Percentiles rank a stretch among this genome's conserved stretches.
phyloP scores from a whole-genome alignment of 2,329 filamentous ascomycete genomes.

The Scedosporium boydii region DNA sequence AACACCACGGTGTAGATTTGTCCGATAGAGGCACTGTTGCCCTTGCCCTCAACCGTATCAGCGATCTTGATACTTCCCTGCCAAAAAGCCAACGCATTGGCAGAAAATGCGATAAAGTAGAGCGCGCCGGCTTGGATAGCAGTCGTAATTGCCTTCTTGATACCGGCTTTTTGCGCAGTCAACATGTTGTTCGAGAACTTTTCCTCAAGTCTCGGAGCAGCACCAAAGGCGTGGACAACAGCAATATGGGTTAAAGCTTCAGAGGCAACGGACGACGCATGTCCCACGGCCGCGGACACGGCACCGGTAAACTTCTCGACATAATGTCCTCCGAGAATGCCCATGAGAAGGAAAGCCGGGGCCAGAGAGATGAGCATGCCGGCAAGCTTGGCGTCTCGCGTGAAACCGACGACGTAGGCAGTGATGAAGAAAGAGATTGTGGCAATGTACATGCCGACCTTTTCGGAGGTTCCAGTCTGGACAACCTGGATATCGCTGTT shows the following conservation, averaged over 20 bases:
- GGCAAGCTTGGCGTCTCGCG: constrained; percentile 51
- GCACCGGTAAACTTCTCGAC: constrained; percentile 38
- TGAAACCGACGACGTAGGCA: constrained; percentile 58
- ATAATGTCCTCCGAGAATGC: constrained; percentile 43
- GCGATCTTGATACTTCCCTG: constrained; percentile 48
- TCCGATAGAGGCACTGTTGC: constrained; percentile 27
- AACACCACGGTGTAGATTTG: constrained; percentile 56
- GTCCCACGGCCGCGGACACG: constrained; percentile 43
- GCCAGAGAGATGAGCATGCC: constrained; percentile 55
- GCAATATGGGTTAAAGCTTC: constrained; percentile 51
- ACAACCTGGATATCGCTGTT: constrained; percentile 58
- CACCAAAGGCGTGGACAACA: constrained; percentile 55
- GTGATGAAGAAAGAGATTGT: constrained; percentile 58
- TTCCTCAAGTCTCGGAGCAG: constrained; percentile 46
- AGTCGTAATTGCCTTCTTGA: constrained; percentile 44
- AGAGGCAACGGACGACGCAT: constrained; percentile 52
- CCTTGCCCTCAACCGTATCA: constrained; percentile 23
- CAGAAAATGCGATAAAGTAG: constrained; percentile 59
- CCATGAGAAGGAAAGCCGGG: constrained; percentile 53
- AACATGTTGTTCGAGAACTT: constrained; percentile 47
- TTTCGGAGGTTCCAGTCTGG: constrained; percentile 60
- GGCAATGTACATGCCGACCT: constrained; percentile 56
- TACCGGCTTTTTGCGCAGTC: constrained; percentile 38
- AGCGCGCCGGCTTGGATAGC: constrained; percentile 51
- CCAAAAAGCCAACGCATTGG: constrained; percentile 60